Evolutionary conservation across 2,329 filamentous ascomycete species (phyloP), one percentile per base, ranked within the genome.

Genomic region (Fusarium sp.): DNA sequence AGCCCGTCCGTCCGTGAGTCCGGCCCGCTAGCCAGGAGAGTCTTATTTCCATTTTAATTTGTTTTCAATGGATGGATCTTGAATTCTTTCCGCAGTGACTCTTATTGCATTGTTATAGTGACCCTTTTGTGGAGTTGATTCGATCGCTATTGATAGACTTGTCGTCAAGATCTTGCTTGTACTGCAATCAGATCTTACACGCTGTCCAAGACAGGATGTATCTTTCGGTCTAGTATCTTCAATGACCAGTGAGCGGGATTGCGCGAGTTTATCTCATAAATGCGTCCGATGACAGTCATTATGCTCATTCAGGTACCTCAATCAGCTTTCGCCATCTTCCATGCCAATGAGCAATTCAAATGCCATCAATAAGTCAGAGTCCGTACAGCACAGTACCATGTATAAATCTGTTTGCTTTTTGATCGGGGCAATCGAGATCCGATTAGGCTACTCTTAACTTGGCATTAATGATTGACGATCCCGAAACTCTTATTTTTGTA

Each of bases 371-470:
- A 12, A 37, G 42, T 49, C n/a, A 27, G n/a, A 32, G 16, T 18
- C 27, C 8, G 27, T 21, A 49, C 14, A 23, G 34, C 11, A 16
- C 21, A 32, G 34, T 34, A 21, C n/a, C 32, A 20, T 41, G 18
- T 25, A 53, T 20, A 28, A 28, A 42, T 43, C 40, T 43, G 34
- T 30, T 37, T 54, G 28, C n/a, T 43, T 50, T 43, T 53, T n/a
- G 16, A 42, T 73, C 65, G 65, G 61, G 43, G 23, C n/a, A 74
- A 74, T 68, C 60, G 68, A 68, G 68, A 68, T 74, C 69, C 61
- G 68, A 73, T 62, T 59, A 51, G 42, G 57, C 50, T 59, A 50
- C 51, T n/a, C 32, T 41, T 49, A 59, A 46, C 60, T 51, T 59
- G 51, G 40, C 40, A 5, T 27, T 34, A 34, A 12, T 30, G 42